Evolutionary conservation across 257 asterid genomes (phyloP).

Genomic region (Nicotiana noctiflora): DNA sequence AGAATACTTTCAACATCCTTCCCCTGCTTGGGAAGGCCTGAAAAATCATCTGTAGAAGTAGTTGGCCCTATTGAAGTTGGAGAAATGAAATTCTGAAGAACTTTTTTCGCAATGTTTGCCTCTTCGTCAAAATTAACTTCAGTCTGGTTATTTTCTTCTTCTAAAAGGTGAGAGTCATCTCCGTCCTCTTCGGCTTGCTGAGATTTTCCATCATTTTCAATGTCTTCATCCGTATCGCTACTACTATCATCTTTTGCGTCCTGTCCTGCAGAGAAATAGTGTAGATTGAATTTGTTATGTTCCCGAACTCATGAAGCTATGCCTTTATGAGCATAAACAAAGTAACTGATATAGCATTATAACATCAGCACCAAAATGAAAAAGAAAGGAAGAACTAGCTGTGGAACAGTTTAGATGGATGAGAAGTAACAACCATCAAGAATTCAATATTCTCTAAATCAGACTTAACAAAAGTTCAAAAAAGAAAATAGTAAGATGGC

Average conservation of each 20-base stretch:
- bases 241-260: conserved; percentile 29
- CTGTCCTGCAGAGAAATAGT: conserved; percentile 44
- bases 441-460: not conserved
- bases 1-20: conserved; percentile 30
- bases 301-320: not conserved
- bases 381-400: not conserved
- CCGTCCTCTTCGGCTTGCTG: conserved; percentile 12
- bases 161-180: conserved; percentile 38
- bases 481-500: not conserved
- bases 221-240: conserved; percentile 39
- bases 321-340: not conserved
- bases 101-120: conserved; percentile 64
- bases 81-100: conserved; percentile 51
- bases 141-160: conserved; percentile 20
- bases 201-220: conserved; percentile 33
- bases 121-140: conserved; percentile 65
- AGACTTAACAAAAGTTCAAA: not conserved
- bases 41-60: conserved; percentile 21
- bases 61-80: conserved; percentile 33
- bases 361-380: not conserved
- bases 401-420: conserved; percentile 6
- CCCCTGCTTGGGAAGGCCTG: conserved; percentile 27
- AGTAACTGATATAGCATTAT: not conserved
- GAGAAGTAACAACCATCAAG: not conserved
- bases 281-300: not conserved